Base-by-base conservation (phyloP, 2,329 filamentous ascomycete genomes). In the Hirsutella rhossiliensis region DNA sequence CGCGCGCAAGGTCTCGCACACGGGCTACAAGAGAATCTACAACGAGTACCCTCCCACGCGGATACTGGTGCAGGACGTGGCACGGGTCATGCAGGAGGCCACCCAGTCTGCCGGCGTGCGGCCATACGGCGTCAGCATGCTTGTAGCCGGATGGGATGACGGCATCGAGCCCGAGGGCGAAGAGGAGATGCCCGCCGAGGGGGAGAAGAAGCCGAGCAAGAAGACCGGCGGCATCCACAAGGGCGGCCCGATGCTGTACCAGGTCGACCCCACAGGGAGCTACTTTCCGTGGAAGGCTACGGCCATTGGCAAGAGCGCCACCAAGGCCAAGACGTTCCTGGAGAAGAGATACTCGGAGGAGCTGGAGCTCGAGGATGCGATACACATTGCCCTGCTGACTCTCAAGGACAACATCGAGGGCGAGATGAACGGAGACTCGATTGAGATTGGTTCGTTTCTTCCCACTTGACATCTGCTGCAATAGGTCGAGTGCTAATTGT, bases 251-350 rank as follows among this genome's bases (percentile, higher is more conserved):
- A 96, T 94, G 76, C 70, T 98, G 61, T 98, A 98, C 71, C 90
- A 98, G 71, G 92, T 98, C 54, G 92, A 98, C 62, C 92, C 92
- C n/a, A 95, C 87, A 52, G 92, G 92, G 54, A 94, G 87, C 64
- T 98, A 98, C 65, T 98, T 96, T 65, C 92, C 92, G 4, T 98
- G 92, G 92, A 98, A 98, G 75, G 92, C 92, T 37, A 98, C 92
- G 41, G 92, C 92, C 43, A 98, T 98, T 60, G 92, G 92, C 60
- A 98, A 98, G 79, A 94, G 89, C 61, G 92, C 92, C 43, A 95
- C 92, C 36, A 94, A 88, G 58, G 92, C 92, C 45, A 98, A 98
- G 80, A 98, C 92, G 0, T 98, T 98, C 72, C 68, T 98, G 62
- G 92, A 98, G 76, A 98, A 98, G 82, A 77, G 92, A 67, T 98